Evolutionary conservation across 1,284 basidiomycete species (phyloP), one percentile per base, ranked within the genome.

Genomic region (Sphagnurus paluster): DNA sequence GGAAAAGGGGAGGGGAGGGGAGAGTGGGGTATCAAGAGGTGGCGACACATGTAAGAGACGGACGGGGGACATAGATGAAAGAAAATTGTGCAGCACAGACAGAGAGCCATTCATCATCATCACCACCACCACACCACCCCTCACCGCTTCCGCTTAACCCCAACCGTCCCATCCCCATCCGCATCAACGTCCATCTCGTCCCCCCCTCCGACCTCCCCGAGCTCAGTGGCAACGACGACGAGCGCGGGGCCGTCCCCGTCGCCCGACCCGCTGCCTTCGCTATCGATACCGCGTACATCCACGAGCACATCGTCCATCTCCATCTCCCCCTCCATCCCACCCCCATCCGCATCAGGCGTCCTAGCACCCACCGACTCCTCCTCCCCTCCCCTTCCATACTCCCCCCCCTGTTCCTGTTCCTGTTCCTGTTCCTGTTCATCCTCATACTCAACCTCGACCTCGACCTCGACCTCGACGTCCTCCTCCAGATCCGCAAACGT

Each of bases 401-500:
- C 34, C 9, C 6, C 4, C 23, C 34, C 17, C 19, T 21, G 4
- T 10, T 5, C 25, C 28, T 50, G 17, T 36, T 38, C 16, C 44
- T 36, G 24, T 46, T 46, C 39, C 40, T 46, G 25, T 32, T 43
- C 8, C 33, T 45, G 30, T 51, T 11, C 25, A 20, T 44, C 50
- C 14, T 51, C 56, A 11, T 56, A 52, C 4, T 53, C 53, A 4
- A 47, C 58, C 17, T 53, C 54, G 17, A 61, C 60, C 26, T 69
- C 68, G 2, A 49, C 52, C 43, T 80, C 80, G 0, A 91, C 75
- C 65, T 98, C 95, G 29, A 98, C 94, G 62, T 99, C 96, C 49
- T 95, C 94, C 43, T 98, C 94, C 10, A 99, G 79, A 63, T 98
- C 91, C 9, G 93, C 93, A 63, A 91, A 97, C 0, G 90, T 91